phyloP scores from a whole-genome alignment of 768 basidiomycete species.

The Leccinum subgranulosum region DNA sequence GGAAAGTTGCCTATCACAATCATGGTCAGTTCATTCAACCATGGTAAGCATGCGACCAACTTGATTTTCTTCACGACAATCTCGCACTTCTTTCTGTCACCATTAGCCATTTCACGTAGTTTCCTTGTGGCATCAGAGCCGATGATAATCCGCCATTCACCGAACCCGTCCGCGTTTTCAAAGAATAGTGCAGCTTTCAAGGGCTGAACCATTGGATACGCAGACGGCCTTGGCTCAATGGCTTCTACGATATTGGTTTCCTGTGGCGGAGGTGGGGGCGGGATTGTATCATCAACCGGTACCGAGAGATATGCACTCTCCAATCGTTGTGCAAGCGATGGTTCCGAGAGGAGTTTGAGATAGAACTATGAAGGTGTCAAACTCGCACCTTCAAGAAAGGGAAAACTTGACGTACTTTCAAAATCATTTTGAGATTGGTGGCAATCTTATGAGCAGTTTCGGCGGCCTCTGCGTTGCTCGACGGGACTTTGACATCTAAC shows the following conservation, averaged over 20 bases:
- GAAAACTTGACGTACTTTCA: slow-evolving; percentile 25
- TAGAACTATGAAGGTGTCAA: slow-evolving; percentile 22
- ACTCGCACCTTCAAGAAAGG: too few species aligned
- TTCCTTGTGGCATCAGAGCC: slow-evolving; percentile 47
- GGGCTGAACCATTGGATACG: slow-evolving; percentile 49
- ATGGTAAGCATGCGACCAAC: slow-evolving; percentile 32
- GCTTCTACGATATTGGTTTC: background rate
- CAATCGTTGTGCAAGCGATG: slow-evolving; percentile 9
- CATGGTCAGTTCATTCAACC: background rate
- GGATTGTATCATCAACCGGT: background rate
- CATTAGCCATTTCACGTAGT: slow-evolving; percentile 45
- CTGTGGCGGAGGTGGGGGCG: background rate
- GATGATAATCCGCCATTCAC: slow-evolving; percentile 61
- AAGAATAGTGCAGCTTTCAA: slow-evolving; percentile 62
- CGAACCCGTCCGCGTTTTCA: slow-evolving; percentile 56
- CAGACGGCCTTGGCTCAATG: slow-evolving; percentile 20
- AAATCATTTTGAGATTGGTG: slow-evolving; percentile 20
- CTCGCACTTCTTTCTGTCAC: slow-evolving; percentile 44
- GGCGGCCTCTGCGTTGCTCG: slow-evolving; percentile 15
- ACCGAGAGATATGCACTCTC: slow-evolving; percentile 9
- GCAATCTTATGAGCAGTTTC: slow-evolving; percentile 16
- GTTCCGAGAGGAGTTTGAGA: slow-evolving; percentile 19
- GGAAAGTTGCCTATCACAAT: slow-evolving; percentile 54
- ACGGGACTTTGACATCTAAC: slow-evolving; percentile 29
- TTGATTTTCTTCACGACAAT: slow-evolving; percentile 69